phyloP scores from a whole-genome alignment of 345 rosid genomes.

The Reutealis trisperma region DNA sequence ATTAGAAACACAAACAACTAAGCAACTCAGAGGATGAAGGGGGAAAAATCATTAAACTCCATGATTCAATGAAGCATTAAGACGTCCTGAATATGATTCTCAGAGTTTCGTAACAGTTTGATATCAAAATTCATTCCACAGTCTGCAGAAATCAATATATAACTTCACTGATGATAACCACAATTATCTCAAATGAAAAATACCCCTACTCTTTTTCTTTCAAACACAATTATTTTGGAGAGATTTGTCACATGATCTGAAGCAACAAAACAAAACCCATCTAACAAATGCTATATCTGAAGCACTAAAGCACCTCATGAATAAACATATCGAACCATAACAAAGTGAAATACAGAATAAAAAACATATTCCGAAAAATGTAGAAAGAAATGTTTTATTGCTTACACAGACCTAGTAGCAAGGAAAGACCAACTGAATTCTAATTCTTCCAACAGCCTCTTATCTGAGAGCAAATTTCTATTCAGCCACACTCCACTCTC shows the following conservation, averaged over 20 bases:
- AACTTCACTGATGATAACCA: background rate
- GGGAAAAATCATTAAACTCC: no score
- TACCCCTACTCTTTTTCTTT: no score
- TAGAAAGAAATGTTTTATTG: background rate
- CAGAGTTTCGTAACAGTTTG: background rate
- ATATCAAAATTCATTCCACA: background rate
- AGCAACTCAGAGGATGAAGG: no score
- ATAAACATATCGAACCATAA: background rate
- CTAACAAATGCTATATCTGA: background rate
- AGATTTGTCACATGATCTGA: background rate
- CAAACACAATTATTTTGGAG: background rate
- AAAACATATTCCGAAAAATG: no score
- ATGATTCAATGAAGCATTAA: no score
- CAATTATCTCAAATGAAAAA: no score
- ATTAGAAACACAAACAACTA: no score
- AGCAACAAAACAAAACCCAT: background rate
- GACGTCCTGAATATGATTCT: no score
- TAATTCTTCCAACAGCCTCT: background rate
- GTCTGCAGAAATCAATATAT: background rate
- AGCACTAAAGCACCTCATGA: background rate
- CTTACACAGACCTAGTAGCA: background rate
- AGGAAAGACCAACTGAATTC: constrained; percentile 11
- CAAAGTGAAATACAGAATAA: background rate
- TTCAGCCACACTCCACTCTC: constrained; percentile 37
- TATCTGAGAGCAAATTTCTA: background rate